Base-by-base conservation (phyloP, 345 rosid species). In the Syzygium aromaticum region DNA sequence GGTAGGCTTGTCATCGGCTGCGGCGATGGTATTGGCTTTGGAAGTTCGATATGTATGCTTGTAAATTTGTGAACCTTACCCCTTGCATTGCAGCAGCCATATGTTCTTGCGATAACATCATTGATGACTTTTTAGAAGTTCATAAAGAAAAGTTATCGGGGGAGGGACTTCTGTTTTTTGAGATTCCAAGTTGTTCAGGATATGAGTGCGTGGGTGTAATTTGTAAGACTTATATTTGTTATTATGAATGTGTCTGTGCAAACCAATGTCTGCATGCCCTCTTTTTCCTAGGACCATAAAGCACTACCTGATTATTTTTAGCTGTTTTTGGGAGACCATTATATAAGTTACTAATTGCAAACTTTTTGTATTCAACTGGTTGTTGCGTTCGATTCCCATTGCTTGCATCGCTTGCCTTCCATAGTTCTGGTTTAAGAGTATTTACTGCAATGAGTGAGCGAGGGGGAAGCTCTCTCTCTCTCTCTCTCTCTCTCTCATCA, bases 1-100 rank as follows among this genome's bases (percentile, higher is more conserved):
- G 98, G 99, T 96, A 89, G 77, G 21, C 33, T 88, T 54, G 52
- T 88, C 23, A 85, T 33, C 12, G 11, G 84, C 28, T 77, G 54
- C 30, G 57, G 51, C 21, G 12, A 21, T 49, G 77, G 43, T 33
- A 9, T 80, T 61, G 84, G 7, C 11, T 78, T 80, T 56, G 59
- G 53, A 85, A 56, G 73, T 25, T 49, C 56, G 63, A 52, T 30
- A 15, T 22, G 10, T 56, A 30, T 25, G 51, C 51, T 56, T 0
- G 43, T 27, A 52, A 67, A 67, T 33, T 52, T 84, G 27, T 12
- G 17, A 33, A 30, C 43, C 40, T 67, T 67, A 17, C 23, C 6
- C 22, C 1, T 67, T 0, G 46, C 78, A 5, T 67, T 67, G 2
- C 12, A 1, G 78, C 43, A 33, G 78, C 17, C 78, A 9, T 7